Base-by-base conservation (phyloP, 306 rosid species). In the Mimosa bimucronata region DNA sequence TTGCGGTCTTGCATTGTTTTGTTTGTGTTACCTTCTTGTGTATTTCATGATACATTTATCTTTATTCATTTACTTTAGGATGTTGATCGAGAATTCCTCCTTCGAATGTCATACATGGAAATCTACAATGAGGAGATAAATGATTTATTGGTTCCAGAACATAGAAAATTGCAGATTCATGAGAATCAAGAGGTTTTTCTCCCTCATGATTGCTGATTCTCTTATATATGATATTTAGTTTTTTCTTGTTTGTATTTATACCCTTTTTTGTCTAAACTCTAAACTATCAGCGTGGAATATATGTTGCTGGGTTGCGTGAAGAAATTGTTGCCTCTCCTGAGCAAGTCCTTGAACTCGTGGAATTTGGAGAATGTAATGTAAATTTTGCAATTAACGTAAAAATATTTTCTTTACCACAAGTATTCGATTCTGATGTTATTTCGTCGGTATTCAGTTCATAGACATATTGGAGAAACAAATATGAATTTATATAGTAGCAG, bases 61-160 rank as follows among this genome's bases (percentile, higher is more conserved):
- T 34, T 50, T 61, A 4, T 66, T 58, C 10, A 71, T 84, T 38
- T 50, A 84, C 53, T 52, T 66, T 84, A 95, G 98, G 94, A 90
- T 77, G 88, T 80, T 21, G 89, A 92, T 80, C 88, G 97, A 73
- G 98, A 95, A 83, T 95, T 92, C 89, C 96, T 95, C 73, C 88
- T 95, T 74, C 88, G 98, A 74, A 95, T 95, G 98, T 95, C 98
- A 30, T 95, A 95, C 86, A 90, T 95, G 98, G 98, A 95, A 88
- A 95, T 95, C 69, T 95, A 95, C 46, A 92, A 95, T 34, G 98
- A 92, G 84, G 98, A 95, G 78, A 91, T 95, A 71, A 95, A 95
- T 80, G 98, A 95, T 87, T 85, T 95, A 71, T 84, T 92, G 92
- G 98, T 87, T 84, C 97, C 98, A 1, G 96, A 91, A 89, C 98